Evolutionary conservation across 805 yeast species (phyloP), one percentile per base, ranked within the genome.

Genomic region (Kuraishia capsulata): DNA sequence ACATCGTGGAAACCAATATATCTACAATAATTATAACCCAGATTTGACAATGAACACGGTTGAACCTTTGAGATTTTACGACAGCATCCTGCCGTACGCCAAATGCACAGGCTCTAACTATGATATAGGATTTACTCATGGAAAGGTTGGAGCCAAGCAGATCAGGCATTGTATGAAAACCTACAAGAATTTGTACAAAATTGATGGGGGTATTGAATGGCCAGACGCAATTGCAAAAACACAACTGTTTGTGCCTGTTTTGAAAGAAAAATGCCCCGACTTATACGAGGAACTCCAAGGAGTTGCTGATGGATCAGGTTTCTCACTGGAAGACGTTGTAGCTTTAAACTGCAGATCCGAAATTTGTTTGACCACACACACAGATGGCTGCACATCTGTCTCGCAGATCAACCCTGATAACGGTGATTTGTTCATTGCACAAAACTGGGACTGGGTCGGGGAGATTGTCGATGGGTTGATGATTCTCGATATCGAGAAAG

Each of bases 401-500:
- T 41, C 52, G 42, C 51, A 61, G 46, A 29, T 48, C 45, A 50
- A 51, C 39, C 16, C 33, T 29, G 11, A 45, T 28, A 39, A 54
- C 26, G 46, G 55, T 29, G 44, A 45, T 30, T 30, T 53, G 40
- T 34, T 45, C 44, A 48, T 52, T 44, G 47, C 59, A 42, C 70
- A 65, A 46, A 65, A 63, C 42, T 65, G 70, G 70, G 70, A 65
- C 44, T 65, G 70, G 70, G 49, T 52, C 26, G 42, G 44, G 2
- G 51, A 41, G 30, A 54, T 57, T 41, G 39, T 41, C 26, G 45
- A 46, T n/a, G 51, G 50, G 28, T 41, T 59, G 23, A 43, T 59
- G 5, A 44, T 54, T 13, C 48, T 59, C 24, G 48, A 51, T 26
- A 48, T 56, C n/a, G 43, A 39, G 20, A 54, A 45, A 11, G 47